phyloP scores from a whole-genome alignment of 306 rosid genomes.

The Trifolium subterraneum region DNA sequence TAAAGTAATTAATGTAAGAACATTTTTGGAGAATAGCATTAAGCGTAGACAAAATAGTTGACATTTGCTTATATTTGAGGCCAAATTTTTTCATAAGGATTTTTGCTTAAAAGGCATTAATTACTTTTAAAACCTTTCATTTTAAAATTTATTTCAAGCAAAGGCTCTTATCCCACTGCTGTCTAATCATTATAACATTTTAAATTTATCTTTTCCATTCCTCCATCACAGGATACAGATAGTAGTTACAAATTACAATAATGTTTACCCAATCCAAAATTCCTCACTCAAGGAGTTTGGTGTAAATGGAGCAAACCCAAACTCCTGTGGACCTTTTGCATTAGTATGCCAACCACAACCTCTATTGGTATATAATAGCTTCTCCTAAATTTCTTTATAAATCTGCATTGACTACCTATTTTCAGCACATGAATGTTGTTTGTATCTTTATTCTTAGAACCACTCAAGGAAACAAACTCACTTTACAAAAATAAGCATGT shows the following conservation, averaged over 20 bases:
- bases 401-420: constrained; percentile 20
- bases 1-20: too few relatives aligned
- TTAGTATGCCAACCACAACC: constrained; percentile 19
- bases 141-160: not conserved
- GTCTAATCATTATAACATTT: constrained; percentile 22
- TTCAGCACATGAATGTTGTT: constrained; percentile 32
- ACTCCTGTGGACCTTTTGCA: constrained; percentile 5
- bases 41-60: too few relatives aligned
- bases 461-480: constrained; percentile 19
- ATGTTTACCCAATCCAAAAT: not conserved
- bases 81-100: too few relatives aligned
- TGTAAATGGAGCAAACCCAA: too few relatives aligned
- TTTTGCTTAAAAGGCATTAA: not conserved
- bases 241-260: constrained; percentile 18
- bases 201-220: not conserved
- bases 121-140: constrained; percentile 1
- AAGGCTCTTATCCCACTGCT: constrained; percentile 13
- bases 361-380: constrained; percentile 22
- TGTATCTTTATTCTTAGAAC: not conserved
- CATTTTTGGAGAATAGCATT: too few relatives aligned
- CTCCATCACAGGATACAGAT: constrained; percentile 19
- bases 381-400: constrained; percentile 23
- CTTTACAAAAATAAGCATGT: constrained; percentile 5
- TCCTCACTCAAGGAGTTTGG: not conserved
- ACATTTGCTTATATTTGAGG: too few relatives aligned